Evolutionary conservation across 2,329 filamentous ascomycete genomes (phyloP).

Genomic region (Talaromyces marneffei): DNA sequence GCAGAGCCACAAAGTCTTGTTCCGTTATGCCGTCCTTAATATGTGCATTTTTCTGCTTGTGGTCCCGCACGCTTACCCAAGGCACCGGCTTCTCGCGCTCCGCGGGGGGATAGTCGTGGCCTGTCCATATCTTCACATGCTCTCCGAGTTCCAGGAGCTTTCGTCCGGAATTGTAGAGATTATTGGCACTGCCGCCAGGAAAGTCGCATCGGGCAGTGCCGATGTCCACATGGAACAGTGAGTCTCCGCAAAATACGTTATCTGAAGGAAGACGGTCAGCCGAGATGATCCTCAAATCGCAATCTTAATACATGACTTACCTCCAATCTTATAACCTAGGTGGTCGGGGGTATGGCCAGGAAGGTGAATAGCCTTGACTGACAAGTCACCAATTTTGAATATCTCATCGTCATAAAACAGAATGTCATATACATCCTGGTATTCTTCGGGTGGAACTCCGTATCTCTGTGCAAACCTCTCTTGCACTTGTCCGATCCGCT

Average conservation of each 20-base stretch:
- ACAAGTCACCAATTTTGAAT: constrained; percentile 49
- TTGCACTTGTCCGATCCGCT: constrained; percentile 52
- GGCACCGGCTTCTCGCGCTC: constrained; percentile 32
- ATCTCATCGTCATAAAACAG: constrained; percentile 52
- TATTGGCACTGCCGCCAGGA: constrained; percentile 45
- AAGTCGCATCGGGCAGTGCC: constrained; percentile 53
- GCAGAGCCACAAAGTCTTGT: constrained; percentile 42
- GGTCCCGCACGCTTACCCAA: constrained; percentile 43
- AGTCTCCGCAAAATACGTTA: constrained; percentile 51
- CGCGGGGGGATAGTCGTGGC: constrained; percentile 50
- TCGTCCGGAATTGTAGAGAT: constrained; percentile 43
- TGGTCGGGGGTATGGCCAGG: constrained; percentile 61
- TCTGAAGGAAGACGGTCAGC: constrained; percentile 26
- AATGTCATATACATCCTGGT: constrained; percentile 24
- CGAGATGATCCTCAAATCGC: not conserved
- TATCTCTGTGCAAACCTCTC: constrained; percentile 37
- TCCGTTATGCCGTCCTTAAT: constrained; percentile 39
- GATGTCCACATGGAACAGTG: constrained; percentile 49
- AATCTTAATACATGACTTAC: constrained; percentile 16
- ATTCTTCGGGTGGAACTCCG: constrained; percentile 22
- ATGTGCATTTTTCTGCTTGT: constrained; percentile 46
- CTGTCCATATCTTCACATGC: constrained; percentile 48
- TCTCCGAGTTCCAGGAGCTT: constrained; percentile 40
- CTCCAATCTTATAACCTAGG: constrained; percentile 54
- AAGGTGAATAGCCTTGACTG: constrained; percentile 50